Evolutionary conservation across 257 asterid genomes (phyloP).

Genomic region (Forsythia suspensa): DNA sequence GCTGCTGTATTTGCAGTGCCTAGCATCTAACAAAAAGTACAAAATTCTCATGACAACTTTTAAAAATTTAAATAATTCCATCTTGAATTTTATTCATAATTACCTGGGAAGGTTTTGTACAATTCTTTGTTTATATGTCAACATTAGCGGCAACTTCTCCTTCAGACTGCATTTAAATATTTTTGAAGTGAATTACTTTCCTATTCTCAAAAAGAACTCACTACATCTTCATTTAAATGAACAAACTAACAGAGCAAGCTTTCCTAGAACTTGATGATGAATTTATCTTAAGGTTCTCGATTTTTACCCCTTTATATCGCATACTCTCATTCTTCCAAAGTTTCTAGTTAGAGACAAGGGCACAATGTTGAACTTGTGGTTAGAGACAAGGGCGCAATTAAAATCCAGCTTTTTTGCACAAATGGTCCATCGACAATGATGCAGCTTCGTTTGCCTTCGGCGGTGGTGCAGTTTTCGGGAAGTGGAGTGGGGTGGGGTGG

Average conservation of each 20-base stretch:
- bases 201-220: not conserved
- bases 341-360: not conserved
- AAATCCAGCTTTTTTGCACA: no score
- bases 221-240: not conserved
- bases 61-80: no score
- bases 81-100: not conserved
- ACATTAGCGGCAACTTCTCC: not conserved
- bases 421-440: accelerated
- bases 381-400: no score
- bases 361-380: not conserved
- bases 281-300: not conserved
- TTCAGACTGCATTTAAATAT: not conserved
- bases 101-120: not conserved
- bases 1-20: not conserved
- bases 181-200: not conserved
- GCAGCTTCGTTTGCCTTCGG: accelerated
- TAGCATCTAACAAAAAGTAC: not conserved
- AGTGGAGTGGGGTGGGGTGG: no score
- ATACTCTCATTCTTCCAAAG: not conserved
- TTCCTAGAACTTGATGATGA: no score
- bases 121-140: not conserved
- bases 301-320: not conserved
- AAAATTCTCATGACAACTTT: not conserved
- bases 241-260: not conserved
- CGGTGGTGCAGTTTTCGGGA: no score